Conservation (phyloP, 257 asterid species). For the Coffea eugenioides region DNA sequence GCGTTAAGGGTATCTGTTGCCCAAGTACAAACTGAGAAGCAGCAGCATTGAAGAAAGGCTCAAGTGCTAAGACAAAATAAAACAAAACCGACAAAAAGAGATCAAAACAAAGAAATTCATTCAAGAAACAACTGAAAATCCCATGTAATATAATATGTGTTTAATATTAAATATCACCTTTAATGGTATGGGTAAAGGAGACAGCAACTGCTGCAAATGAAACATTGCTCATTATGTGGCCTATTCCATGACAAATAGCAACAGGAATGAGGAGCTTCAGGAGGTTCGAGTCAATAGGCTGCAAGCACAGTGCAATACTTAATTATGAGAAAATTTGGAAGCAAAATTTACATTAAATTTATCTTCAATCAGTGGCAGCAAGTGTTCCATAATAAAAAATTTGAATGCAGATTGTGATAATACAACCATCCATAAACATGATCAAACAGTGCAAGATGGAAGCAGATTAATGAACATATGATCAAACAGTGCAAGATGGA, state of each 20-base stretch:
- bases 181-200: conserved; percentile 89
- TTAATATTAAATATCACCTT: conserved; percentile 42
- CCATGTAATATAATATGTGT: not conserved
- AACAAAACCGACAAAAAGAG: not conserved
- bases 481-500: no score
- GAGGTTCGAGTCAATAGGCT: conserved; percentile 75
- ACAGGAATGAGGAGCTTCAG: conserved; percentile 85
- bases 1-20: conserved; percentile 69
- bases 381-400: not conserved
- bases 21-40: conserved; percentile 98
- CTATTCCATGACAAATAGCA: conserved; percentile 78
- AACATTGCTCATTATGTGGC: conserved; percentile 82
- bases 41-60: conserved; percentile 99
- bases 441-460: no score
- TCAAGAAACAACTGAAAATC: not conserved
- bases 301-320: conserved; percentile 18
- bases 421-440: no score
- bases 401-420: not conserved
- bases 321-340: not conserved
- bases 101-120: conserved; percentile 1
- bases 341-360: not conserved
- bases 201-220: conserved; percentile 94
- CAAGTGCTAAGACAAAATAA: conserved; percentile 66
- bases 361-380: not conserved
- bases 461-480: no score